Evolutionary conservation across 2,329 filamentous ascomycete genomes (phyloP), one percentile per base, ranked within the genome.

Genomic region (Penicillium hesseltinei): DNA sequence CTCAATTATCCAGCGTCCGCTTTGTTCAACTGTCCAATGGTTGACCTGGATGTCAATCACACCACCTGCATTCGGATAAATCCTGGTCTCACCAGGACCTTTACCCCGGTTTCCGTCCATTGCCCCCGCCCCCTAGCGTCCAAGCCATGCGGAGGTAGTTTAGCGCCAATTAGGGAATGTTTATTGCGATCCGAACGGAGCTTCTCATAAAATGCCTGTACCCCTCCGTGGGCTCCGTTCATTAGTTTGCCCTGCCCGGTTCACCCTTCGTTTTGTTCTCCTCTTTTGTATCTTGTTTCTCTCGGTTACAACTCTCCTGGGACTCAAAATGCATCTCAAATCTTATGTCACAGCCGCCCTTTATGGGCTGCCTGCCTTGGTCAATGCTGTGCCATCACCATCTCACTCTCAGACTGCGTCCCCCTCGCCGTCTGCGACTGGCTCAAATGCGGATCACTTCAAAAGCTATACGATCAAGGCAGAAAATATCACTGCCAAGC

Each of bases 401-500:
- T 56, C 59, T 5, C 46, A 61, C 25, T 59, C 62, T 4, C 43
- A 51, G 27, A 33, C 48, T 29, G 43, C 52, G 5, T 27, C 55
- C 15, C 25, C 40, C n/a, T 52, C 62, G 5, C 52, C 60, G 6
- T 47, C 62, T 9, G 49, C 59, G 10, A 40, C 51, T 36, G 50
- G 60, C 62, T 54, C 59, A 1, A 43, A 43, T 21, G 40, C 52
- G 15, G 70, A 68, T 59, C 71, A 75, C 49, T 77, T 79, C 64
- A 68, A 76, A 51, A 64, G 71, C 46, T 80, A 79, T 60, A 80
- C 77, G 19, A 76, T 81, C 60, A 71, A 71, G 33, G 77, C 78
- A 3, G 71, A 74, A 46, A 78, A 78, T 56, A 80, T 81, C 65
- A 80, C 77, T 31, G 79, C 77, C 38, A 78, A 71, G 45, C 69